phyloP scores from a whole-genome alignment of 495 filamentous ascomycete genomes.

The Entonaema liquescens region DNA sequence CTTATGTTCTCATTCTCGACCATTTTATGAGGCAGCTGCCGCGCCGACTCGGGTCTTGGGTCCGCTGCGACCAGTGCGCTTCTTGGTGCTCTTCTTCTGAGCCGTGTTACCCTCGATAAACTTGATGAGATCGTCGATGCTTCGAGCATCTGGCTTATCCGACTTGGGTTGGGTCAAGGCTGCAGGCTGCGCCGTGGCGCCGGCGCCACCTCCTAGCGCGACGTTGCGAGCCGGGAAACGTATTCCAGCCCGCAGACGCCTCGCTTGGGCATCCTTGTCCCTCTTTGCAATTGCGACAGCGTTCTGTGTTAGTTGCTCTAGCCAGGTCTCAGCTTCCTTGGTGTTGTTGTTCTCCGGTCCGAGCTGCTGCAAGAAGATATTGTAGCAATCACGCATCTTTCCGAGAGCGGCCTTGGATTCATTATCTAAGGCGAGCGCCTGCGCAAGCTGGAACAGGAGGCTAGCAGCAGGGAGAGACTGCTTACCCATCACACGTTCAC shows the following conservation, averaged over 20 bases:
- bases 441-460: constrained; percentile 94
- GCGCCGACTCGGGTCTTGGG: constrained; percentile 72
- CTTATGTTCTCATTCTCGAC: not conserved
- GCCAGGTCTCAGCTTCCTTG: constrained; percentile 91
- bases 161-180: constrained; percentile 32
- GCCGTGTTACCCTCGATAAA: constrained; percentile 82
- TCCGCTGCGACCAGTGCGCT: constrained; percentile 71
- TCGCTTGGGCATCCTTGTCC: constrained; percentile 81
- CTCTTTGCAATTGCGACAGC: constrained; percentile 94
- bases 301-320: constrained; percentile 94
- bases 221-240: constrained; percentile 59
- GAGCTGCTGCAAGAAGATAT: constrained; percentile 86
- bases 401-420: constrained; percentile 88
- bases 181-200: constrained; percentile 35
- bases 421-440: constrained; percentile 91
- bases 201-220: constrained; percentile 50
- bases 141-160: constrained; percentile 69
- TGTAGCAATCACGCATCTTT: constrained; percentile 94
- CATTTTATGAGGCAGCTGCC: constrained; percentile 8
- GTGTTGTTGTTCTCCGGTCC: constrained; percentile 93
- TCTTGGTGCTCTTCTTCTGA: constrained; percentile 71
- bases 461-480: constrained; percentile 93
- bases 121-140: constrained; percentile 84
- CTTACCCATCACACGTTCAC: constrained; percentile 86
- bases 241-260: constrained; percentile 66